Percentiles rank a stretch among this genome's conserved stretches.
These are phyloP conservation scores for Groenewaldozyma salmanticensis DNA, from an alignment of 805 yeast species.

Conservation along the genomic window DNA sequence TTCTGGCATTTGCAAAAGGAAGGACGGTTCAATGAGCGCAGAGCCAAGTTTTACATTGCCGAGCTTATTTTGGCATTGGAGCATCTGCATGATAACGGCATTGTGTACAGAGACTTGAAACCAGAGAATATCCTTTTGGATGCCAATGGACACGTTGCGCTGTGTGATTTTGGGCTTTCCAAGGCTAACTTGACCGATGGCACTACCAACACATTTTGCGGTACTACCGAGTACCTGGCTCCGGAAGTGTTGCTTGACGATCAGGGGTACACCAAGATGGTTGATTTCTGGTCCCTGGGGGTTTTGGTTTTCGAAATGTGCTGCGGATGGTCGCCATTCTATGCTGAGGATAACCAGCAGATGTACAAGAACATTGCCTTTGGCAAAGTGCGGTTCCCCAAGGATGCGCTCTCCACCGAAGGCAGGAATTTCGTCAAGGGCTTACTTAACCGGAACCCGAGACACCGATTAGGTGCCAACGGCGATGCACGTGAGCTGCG, in stretches of 20 bases:
- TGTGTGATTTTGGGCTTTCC: constrained; percentile 94
- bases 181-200: constrained; percentile 85
- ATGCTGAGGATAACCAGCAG: constrained; percentile 95
- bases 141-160: constrained; percentile 94
- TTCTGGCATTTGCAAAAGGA: constrained; percentile 96
- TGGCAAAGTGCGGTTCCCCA: constrained; percentile 95
- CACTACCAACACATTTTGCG: constrained; percentile 95
- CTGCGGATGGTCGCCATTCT: constrained; percentile 99
- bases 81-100: constrained; percentile 89
- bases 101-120: constrained; percentile 92
- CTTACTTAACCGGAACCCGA: constrained; percentile 87
- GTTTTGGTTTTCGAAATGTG: constrained; percentile 97
- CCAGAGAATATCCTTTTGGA: constrained; percentile 94
- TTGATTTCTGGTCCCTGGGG: constrained; percentile 97
- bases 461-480: constrained; percentile 83
- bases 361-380: constrained; percentile 99
- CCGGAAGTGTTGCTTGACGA: constrained; percentile 95
- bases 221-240: constrained; percentile 95
- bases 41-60: constrained; percentile 96
- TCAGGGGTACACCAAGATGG: constrained; percentile 96
- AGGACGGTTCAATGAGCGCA: constrained; percentile 83
- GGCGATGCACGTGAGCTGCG: constrained; percentile 89
- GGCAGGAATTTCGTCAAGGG: constrained; percentile 96
- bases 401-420: constrained; percentile 85
- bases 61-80: constrained; percentile 89